Percentiles rank a stretch among this genome's conserved stretches.
Conservation (phyloP, 176 grass and related monocot species). For the Tillandsia leiboldiana region DNA sequence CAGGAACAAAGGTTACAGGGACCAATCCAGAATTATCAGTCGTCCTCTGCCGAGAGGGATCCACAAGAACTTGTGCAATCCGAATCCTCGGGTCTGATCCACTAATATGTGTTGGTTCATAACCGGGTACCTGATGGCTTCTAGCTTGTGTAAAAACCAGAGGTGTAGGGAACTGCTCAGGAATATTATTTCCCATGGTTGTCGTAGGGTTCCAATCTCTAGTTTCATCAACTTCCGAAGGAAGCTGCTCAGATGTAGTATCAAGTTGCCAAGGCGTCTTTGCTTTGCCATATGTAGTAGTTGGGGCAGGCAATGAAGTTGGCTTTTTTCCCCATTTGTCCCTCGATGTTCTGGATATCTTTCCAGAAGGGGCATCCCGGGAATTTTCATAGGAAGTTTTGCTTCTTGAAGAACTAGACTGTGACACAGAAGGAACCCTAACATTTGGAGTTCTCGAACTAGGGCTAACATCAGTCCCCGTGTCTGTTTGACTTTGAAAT, state of each 20-base stretch:
- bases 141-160: conserved; percentile 21
- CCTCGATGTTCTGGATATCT: conserved; percentile 36
- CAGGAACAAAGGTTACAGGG: conserved; percentile 47
- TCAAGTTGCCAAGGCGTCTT: conserved; percentile 50
- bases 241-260: conserved; percentile 32
- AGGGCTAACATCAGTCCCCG: conserved; percentile 27
- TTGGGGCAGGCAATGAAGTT: conserved; percentile 24
- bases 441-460: conserved; percentile 25
- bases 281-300: conserved; percentile 24
- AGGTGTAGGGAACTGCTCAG: conserved; percentile 41
- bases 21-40: conserved; percentile 41
- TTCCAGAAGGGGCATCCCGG: conserved; percentile 42
- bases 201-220: conserved; percentile 32
- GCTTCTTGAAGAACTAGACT: conserved; percentile 39
- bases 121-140: conserved; percentile 39
- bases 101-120: conserved; percentile 31
- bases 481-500: conserved; percentile 48
- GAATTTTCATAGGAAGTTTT: conserved; percentile 35
- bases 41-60: conserved; percentile 50
- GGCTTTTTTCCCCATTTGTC: conserved; percentile 62
- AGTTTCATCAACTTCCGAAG: conserved; percentile 32
- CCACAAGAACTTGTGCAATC: conserved; percentile 41
- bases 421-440: conserved; percentile 24
- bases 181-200: conserved; percentile 34
- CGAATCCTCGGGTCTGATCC: conserved; percentile 51